Conservation (phyloP, 371 early-diverging fungal species). For the Mucor irregularis region DNA sequence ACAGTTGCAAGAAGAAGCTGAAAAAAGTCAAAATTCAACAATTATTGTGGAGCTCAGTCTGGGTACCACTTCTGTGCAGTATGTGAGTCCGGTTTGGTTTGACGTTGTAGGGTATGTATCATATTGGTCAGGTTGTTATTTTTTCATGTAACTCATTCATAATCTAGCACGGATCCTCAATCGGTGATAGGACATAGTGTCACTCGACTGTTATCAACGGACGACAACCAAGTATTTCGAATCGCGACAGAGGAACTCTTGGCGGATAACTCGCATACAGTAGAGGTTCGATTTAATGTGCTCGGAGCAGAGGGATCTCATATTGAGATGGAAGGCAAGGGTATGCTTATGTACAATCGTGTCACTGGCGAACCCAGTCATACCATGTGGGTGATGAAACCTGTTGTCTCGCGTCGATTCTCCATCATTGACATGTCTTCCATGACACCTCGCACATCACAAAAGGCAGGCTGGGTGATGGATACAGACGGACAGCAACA, state of each 20-base stretch:
- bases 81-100: conserved; percentile 65
- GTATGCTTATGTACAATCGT: conserved; percentile 84
- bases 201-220: conserved; percentile 41
- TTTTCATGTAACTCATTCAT: not conserved
- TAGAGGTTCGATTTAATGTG: conserved; percentile 76
- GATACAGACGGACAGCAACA: not conserved
- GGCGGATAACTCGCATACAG: conserved; percentile 69
- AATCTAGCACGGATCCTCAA: conserved; percentile 51
- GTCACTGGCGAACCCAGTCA: conserved; percentile 69
- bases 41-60: conserved; percentile 65
- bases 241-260: conserved; percentile 70
- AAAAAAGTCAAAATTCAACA: conserved; percentile 58
- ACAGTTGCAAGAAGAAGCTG: conserved; percentile 54
- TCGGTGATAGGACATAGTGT: conserved; percentile 49
- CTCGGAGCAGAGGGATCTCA: conserved; percentile 42
- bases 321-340: conserved; percentile 85
- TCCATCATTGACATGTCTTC: conserved; percentile 22
- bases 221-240: conserved; percentile 63
- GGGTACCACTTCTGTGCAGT: conserved; percentile 43
- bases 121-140: not conserved
- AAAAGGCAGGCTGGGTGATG: not conserved
- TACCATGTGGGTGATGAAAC: conserved; percentile 86
- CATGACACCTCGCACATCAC: conserved; percentile 3
- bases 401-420: conserved; percentile 36
- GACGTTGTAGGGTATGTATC: conserved; percentile 56